Evolutionary conservation across 2,329 filamentous ascomycete genomes (phyloP), one percentile per base, ranked within the genome.

Genomic region (Neopestalotiopsis rosae): DNA sequence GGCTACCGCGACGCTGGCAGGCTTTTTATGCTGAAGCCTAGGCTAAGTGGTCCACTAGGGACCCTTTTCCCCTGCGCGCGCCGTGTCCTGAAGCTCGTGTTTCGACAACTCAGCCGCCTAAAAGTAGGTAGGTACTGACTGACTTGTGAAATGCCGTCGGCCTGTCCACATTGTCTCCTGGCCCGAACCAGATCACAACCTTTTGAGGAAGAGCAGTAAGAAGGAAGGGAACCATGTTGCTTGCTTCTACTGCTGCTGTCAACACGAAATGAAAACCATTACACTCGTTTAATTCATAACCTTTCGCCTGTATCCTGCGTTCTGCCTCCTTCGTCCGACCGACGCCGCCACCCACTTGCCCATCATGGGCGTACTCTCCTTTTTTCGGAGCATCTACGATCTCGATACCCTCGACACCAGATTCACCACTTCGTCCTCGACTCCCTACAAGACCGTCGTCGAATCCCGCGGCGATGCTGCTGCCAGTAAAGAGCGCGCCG

Each of bases 351-450:
- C 49, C 52, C 49, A 12, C 30, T 20, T 45, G 64, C 32, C 66
- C 66, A 32, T 13, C 58, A 67, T 67, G 66, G 66, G 66, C 66
- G 58, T 30, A 32, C 30, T 67, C 66, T 61, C 66, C 57, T 63
- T 67, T 34, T 42, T 67, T 20, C 77, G 80, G 71, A 82, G 80
- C 71, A 87, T 92, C 76, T 93, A 92, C 82, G 86, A 88, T 71
- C 85, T 90, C 70, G 87, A 91, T 73, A 90, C 88, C 17, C 83
- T 91, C 77, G 85, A 87, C 79, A 88, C 86, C 68, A 84, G 85
- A 72, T 88, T 97, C 79, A 91, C 91, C 34, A 91, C 87, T 66
- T 87, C 93, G 12, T 89, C 94, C 40, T 88, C 86, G 32, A 89
- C 89, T 28, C 89, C 94, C 45, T 91, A 92, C 79, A 86, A 87